Percentiles rank a stretch among this genome's conserved stretches.
phyloP scores from a whole-genome alignment of 2,329 filamentous ascomycete species.

The Rosellinia necatrix region DNA sequence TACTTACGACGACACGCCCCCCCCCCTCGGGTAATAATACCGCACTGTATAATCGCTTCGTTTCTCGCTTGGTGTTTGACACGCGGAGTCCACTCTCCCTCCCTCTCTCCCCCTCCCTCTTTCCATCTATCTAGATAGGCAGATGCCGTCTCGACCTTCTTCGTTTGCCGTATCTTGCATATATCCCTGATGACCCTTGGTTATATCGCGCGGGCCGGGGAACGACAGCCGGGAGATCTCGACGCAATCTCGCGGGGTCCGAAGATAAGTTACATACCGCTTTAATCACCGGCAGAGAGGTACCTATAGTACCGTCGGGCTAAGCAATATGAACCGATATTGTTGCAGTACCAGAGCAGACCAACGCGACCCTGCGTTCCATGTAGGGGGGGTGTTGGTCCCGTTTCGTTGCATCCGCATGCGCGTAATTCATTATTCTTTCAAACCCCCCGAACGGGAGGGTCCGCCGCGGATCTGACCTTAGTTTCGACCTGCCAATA shows the following conservation, averaged over 20 bases:
- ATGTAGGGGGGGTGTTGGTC: too few species aligned
- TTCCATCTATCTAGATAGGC: neutral
- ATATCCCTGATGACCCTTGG: neutral
- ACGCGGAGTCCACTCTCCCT: too few species aligned
- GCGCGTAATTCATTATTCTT: neutral
- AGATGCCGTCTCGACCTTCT: neutral
- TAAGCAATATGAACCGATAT: constrained; percentile 8
- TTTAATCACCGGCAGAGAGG: neutral
- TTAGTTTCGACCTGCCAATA: neutral
- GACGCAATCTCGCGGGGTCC: constrained; percentile 10
- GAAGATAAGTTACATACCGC: neutral
- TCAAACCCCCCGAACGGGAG: constrained; percentile 15
- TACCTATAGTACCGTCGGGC: neutral
- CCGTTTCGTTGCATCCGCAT: constrained; percentile 16
- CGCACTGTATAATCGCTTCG: neutral
- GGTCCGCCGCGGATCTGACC: neutral
- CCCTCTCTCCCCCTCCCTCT: too few species aligned
- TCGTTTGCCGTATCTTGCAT: constrained; percentile 19
- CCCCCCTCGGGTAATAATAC: too few species aligned
- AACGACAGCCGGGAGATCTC: constrained; percentile 25
- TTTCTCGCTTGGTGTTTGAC: constrained; percentile 2
- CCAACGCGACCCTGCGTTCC: constrained; percentile 1
- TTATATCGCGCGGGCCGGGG: constrained; percentile 23
- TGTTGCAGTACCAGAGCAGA: neutral
- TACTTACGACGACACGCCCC: too few species aligned